phyloP scores from a whole-genome alignment of 441 rosid genomes.

The Populus hybrid region DNA sequence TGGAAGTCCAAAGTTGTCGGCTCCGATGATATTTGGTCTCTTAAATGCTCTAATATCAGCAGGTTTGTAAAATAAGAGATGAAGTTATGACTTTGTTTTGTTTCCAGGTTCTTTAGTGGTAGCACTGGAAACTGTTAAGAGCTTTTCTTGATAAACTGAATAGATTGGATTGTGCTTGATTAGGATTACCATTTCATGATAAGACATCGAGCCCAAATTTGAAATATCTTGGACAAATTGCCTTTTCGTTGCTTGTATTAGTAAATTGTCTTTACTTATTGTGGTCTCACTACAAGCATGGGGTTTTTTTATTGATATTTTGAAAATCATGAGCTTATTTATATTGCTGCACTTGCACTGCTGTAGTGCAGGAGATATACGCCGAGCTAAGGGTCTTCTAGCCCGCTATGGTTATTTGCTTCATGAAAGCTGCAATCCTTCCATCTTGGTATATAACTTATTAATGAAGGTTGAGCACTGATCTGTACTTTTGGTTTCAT shows the following conservation, averaged over 20 bases:
- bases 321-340: slow-evolving; percentile 9
- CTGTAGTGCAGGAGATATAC: slow-evolving; percentile 82
- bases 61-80: slow-evolving; percentile 33
- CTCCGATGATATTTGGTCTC: slow-evolving; percentile 52
- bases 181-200: neutral
- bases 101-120: neutral
- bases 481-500: neutral
- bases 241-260: too few relatives aligned
- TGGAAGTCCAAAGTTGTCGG: slow-evolving; percentile 57
- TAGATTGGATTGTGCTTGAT: neutral
- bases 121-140: neutral
- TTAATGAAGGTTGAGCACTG: slow-evolving; percentile 60
- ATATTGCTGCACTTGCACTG: slow-evolving; percentile 26
- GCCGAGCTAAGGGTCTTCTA: slow-evolving; percentile 78
- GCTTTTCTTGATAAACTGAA: too few relatives aligned
- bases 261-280: neutral
- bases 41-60: slow-evolving; percentile 59
- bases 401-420: slow-evolving; percentile 62
- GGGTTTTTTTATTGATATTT: neutral
- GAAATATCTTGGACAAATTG: neutral
- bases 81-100: neutral
- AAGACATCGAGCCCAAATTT: neutral
- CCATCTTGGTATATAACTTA: slow-evolving; percentile 55
- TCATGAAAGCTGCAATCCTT: slow-evolving; percentile 48
- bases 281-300: neutral